Percentiles rank a stretch among this genome's conserved stretches.
These are phyloP conservation scores for Podospora appendiculata DNA, from an alignment of 495 filamentous ascomycete genomes.

Conservation along the genomic window DNA sequence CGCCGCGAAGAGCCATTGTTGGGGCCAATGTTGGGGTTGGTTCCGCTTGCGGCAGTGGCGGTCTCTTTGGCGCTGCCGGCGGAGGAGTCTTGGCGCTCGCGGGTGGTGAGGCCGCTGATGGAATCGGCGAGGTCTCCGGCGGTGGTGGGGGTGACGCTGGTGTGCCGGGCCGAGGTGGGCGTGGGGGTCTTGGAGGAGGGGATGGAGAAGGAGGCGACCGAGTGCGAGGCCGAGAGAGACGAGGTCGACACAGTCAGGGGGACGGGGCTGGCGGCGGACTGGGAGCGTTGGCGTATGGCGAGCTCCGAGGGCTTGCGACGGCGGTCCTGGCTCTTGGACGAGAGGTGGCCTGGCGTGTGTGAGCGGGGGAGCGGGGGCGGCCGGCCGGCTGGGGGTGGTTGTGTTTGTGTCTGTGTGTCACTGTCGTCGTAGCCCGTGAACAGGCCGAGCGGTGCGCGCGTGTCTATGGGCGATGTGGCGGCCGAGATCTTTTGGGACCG, in stretches of 20 bases:
- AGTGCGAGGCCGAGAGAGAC: slow-evolving; percentile 16
- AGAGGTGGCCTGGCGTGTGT: slow-evolving; percentile 48
- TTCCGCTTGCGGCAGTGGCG: slow-evolving; percentile 15
- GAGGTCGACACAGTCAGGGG: slow-evolving; percentile 14
- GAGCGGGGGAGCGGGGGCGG: slow-evolving; percentile 34
- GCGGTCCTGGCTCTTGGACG: slow-evolving; percentile 40
- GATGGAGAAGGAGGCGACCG: slow-evolving; percentile 17
- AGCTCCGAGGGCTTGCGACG: slow-evolving; percentile 38
- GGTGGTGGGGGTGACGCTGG: not conserved
- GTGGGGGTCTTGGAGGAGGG: slow-evolving; percentile 23
- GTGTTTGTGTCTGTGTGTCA: slow-evolving; percentile 9
- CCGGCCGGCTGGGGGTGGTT: slow-evolving; percentile 15
- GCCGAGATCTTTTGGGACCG: slow-evolving; percentile 35
- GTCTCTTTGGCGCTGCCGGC: slow-evolving; percentile 26
- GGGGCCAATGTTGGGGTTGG: not conserved
- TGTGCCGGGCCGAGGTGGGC: slow-evolving; percentile 19
- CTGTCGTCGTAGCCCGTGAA: slow-evolving; percentile 12
- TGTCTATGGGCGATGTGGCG: slow-evolving; percentile 21
- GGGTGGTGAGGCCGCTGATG: not conserved
- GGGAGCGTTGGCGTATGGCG: slow-evolving; percentile 41
- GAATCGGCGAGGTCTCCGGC: not conserved
- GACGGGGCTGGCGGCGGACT: slow-evolving; percentile 29
- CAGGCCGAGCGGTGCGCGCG: slow-evolving; percentile 7
- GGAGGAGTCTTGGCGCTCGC: slow-evolving; percentile 33
- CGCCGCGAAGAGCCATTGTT: slow-evolving; percentile 12